These are phyloP conservation scores for Circinella umbellata DNA, from an alignment of 371 early-diverging fungal genomes.

Conservation along the genomic window DNA sequence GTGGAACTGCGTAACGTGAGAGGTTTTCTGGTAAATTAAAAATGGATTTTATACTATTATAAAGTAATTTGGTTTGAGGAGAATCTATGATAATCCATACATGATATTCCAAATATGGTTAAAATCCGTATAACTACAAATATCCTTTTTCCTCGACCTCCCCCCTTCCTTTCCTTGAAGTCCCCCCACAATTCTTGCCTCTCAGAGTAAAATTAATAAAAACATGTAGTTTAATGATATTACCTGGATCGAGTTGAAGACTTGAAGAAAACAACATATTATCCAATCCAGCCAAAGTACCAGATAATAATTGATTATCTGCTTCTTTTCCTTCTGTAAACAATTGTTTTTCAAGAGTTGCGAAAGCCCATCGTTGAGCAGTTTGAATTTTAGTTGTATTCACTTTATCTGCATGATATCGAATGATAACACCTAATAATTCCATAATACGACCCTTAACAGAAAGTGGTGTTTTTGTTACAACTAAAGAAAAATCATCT, in stretches of 20 bases:
- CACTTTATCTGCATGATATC: conserved; percentile 35
- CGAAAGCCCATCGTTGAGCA: conserved; percentile 46
- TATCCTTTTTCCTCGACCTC: too few relatives aligned
- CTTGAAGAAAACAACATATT: conserved; percentile 35
- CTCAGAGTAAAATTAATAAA: neutral
- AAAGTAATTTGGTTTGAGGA: conserved; percentile 36
- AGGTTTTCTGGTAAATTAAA: conserved; percentile 54
- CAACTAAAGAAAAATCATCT: conserved; percentile 18
- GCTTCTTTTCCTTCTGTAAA: conserved; percentile 28
- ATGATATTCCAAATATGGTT: too few relatives aligned
- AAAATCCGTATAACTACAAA: too few relatives aligned
- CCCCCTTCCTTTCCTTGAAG: too few relatives aligned
- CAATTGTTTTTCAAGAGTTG: conserved; percentile 39
- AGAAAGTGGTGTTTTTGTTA: conserved; percentile 16
- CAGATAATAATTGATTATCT: conserved; percentile 37
- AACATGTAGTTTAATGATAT: neutral
- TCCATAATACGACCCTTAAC: conserved; percentile 56
- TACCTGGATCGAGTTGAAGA: conserved; percentile 11
- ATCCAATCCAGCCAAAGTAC: conserved; percentile 49
- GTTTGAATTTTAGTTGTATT: conserved; percentile 22
- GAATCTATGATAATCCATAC: conserved; percentile 14
- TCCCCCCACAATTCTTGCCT: too few relatives aligned
- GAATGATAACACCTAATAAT: conserved; percentile 48
- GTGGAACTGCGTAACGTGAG: conserved; percentile 45
- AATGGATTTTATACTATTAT: conserved; percentile 34